Evolutionary conservation across 495 filamentous ascomycete species (phyloP), one percentile per base, ranked within the genome.

Genomic region (Xylaria nigripes): DNA sequence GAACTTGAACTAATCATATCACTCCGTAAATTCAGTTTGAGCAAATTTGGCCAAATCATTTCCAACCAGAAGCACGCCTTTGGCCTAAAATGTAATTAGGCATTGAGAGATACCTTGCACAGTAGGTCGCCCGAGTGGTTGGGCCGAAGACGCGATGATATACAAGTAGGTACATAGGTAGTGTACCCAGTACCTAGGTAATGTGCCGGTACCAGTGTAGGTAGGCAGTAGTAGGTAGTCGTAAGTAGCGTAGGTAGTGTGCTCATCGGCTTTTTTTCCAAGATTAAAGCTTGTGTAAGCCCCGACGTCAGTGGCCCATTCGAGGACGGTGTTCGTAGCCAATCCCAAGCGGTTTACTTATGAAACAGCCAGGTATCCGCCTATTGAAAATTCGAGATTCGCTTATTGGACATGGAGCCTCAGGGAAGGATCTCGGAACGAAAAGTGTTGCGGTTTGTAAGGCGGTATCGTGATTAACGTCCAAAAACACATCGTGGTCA

Each of bases 1-100:
- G 34, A 23, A 42, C 53, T 19, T 43, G 48, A 43, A 34, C 29
- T 19, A 48, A 45, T 48, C 45, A 30, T 41, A 23, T 48, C 43
- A n/a, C 45, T 43, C 10, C 16, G 36, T 48, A 44, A 36, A 54
- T 34, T 41, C 16, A 43, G 18, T 27, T 44, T 45, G 46, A 13
- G 45, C 53, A 49, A 36, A 12, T 30, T 42, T 38, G 29, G 29
- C 36, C 21, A 18, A 21, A 36, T 13, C n/a, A 18, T 44, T 34
- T 55, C 23, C n/a, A 23, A 16, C 24, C 15, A 34, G 49, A 38
- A 18, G 34, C 24, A 15, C 16, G 9, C 15, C 13, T 19, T 8
- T 45, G 7, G 16, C 42, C 45, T 25, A 22, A 27, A 4, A 53
- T 3, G 40, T 23, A 18, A 23, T 9, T 25, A 27, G 21, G 22